These are phyloP conservation scores for Cystobasidium tubakii DNA, from an alignment of 768 basidiomycete species.

Conservation along the genomic window DNA sequence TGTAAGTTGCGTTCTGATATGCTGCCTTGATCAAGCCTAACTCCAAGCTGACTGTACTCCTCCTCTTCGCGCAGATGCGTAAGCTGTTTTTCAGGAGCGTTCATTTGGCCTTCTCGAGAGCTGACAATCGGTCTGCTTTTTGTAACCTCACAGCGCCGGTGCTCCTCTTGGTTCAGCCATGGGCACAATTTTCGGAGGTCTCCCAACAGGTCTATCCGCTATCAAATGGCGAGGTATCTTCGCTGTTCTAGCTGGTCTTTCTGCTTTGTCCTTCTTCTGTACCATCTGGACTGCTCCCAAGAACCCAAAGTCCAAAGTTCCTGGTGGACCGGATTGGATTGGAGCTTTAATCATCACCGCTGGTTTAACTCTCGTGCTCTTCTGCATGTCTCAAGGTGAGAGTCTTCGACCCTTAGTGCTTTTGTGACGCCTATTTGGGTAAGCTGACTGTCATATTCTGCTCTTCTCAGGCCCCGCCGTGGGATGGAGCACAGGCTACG, in stretches of 20 bases:
- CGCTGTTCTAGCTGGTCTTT: constrained; percentile 25
- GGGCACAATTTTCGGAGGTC: constrained; percentile 36
- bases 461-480: constrained; percentile 17
- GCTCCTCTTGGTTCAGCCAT: constrained; percentile 31
- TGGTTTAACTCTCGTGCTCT: constrained; percentile 31
- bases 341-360: constrained; percentile 28
- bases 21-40: neutral
- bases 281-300: constrained; percentile 7
- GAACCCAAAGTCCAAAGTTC: neutral
- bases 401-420: too few relatives aligned
- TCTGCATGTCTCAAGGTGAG: constrained; percentile 17
- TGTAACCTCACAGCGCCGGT: neutral
- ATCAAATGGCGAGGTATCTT: constrained; percentile 37
- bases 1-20: neutral
- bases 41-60: neutral
- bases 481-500: constrained; percentile 27
- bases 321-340: constrained; percentile 33
- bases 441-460: too few relatives aligned
- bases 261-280: neutral
- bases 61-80: neutral
- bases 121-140: too few relatives aligned
- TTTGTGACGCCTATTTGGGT: too few relatives aligned
- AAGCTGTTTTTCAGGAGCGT: neutral
- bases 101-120: too few relatives aligned
- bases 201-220: constrained; percentile 23